Conservation (phyloP, 1,139 yeast genomes). For the Blastobotrys petasosporus region DNA sequence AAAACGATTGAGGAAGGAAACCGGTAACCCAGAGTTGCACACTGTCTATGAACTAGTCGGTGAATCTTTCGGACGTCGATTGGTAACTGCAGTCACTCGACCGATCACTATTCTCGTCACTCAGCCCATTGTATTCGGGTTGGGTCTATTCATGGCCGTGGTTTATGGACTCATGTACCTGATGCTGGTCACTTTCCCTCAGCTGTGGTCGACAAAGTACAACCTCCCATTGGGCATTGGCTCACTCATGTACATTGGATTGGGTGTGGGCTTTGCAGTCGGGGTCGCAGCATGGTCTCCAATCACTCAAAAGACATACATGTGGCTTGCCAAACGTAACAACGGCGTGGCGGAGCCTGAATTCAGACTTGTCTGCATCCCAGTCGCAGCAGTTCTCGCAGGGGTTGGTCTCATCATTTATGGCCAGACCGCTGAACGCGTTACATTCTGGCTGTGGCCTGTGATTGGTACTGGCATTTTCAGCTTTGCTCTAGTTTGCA, state of each 20-base stretch:
- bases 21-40: constrained; percentile 53
- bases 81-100: constrained; percentile 39
- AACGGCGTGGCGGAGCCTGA: constrained; percentile 55
- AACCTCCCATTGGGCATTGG: constrained; percentile 46
- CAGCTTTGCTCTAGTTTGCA: constrained; percentile 52
- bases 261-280: constrained; percentile 46
- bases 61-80: constrained; percentile 20
- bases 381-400: constrained; percentile 41
- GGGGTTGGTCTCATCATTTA: constrained; percentile 54
- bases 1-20: constrained; percentile 39
- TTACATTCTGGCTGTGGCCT: constrained; percentile 50
- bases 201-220: constrained; percentile 44
- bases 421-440: constrained; percentile 56
- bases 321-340: constrained; percentile 36
- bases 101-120: constrained; percentile 48
- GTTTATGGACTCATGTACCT: constrained; percentile 59
- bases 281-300: constrained; percentile 46
- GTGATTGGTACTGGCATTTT: constrained; percentile 49
- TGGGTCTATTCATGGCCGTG: constrained; percentile 59
- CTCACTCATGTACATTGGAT: constrained; percentile 52
- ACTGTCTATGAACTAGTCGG: constrained; percentile 48
- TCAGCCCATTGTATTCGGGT: constrained; percentile 59
- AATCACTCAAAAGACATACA: constrained; percentile 38
- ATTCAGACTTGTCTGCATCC: constrained; percentile 43
- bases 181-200: constrained; percentile 54